Evolutionary conservation across 371 early-diverging fungal genomes (phyloP), one percentile per base, ranked within the genome.

Genomic region (Apophysomyces elegans): DNA sequence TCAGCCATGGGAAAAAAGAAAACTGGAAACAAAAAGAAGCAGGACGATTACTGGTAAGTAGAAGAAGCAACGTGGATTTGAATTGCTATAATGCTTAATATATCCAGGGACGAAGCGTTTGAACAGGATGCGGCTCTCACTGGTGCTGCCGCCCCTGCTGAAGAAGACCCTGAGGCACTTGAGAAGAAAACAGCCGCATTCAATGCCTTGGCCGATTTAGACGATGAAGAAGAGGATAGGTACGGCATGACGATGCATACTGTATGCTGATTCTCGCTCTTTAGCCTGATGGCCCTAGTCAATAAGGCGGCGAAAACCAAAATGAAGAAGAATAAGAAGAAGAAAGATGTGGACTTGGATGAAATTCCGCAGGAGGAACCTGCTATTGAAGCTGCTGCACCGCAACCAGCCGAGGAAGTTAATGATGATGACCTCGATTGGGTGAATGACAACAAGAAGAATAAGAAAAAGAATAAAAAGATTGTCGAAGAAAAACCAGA

Each of bases 231-330:
- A 5, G 81, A 68, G 9, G 79, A 77, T 41, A 76, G 56, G 45
- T 46, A 65, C 8, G 5, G 11, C 54, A 21, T 56, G 1, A 26
- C 46, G 26, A 41, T 18, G 50, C 16, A 26, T 26, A 26, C 32
- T 26, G 2, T 26, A 3, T 26, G 14, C 39, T 36, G 59, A 26
- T 62, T 37, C 26, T 26, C 32, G 32, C 9, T 32, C 11, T 38
- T 16, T 71, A 82, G 83, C 70, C 66, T 83, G 45, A 83, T 83
- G 83, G 83, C 83, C 56, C 78, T 80, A 73, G 76, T 83, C 50
- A 80, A 66, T 66, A 76, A 73, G 38, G 83, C 80, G 12, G 80
- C 83, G 11, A 83, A 83, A 41, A 78, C 69, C 62, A 83, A 83
- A 60, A 77, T 76, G 36, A 83, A 83, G 58, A 83, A 83, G 66